A percentile compares a stretch with the other conserved stretches of the same genome.
phyloP scores from a whole-genome alignment of 495 filamentous ascomycete species.

The Penicillium tannophilum region DNA sequence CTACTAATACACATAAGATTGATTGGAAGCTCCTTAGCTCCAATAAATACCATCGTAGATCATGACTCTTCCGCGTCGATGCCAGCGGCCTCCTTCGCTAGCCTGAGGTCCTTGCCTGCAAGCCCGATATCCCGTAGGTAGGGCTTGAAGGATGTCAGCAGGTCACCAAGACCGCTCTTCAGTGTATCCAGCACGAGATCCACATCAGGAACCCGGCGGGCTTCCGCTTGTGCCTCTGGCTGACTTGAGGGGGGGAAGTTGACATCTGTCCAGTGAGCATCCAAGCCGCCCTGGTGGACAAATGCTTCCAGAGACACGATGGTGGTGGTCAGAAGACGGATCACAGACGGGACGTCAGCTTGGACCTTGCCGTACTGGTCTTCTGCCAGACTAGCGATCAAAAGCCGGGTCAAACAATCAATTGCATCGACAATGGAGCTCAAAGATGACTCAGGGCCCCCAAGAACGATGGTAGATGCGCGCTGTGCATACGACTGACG shows the following conservation, averaged over 20 bases:
- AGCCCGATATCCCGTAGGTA: conserved; percentile 69
- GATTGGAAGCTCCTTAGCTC: conserved; percentile 8
- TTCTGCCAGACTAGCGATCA: conserved; percentile 73
- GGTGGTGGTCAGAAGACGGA: conserved; percentile 68
- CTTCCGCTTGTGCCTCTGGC: conserved; percentile 40
- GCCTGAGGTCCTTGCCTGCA: conserved; percentile 63
- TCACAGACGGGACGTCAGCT: conserved; percentile 68
- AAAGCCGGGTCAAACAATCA: conserved; percentile 66
- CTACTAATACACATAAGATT: conserved; percentile 16
- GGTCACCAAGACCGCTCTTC: conserved; percentile 57
- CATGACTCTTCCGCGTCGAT: conserved; percentile 29
- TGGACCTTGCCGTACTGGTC: conserved; percentile 89
- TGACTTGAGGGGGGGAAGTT: conserved; percentile 47
- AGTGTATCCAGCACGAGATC: conserved; percentile 62
- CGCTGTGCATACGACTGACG: conserved; percentile 67
- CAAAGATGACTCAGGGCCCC: conserved; percentile 65
- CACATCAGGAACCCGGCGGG: conserved; percentile 56
- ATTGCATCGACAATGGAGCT: conserved; percentile 69
- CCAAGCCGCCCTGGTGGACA: conserved; percentile 49
- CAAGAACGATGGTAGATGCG: conserved; percentile 64
- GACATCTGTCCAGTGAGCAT: conserved; percentile 83
- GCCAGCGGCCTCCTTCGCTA: conserved; percentile 66
- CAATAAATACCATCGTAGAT: conserved; percentile 15
- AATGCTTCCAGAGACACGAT: conserved; percentile 72
- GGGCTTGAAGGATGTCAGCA: conserved; percentile 69